Base-by-base conservation (phyloP, 192 early-diverging fungal genomes). In the Cetraspora pellucida region DNA sequence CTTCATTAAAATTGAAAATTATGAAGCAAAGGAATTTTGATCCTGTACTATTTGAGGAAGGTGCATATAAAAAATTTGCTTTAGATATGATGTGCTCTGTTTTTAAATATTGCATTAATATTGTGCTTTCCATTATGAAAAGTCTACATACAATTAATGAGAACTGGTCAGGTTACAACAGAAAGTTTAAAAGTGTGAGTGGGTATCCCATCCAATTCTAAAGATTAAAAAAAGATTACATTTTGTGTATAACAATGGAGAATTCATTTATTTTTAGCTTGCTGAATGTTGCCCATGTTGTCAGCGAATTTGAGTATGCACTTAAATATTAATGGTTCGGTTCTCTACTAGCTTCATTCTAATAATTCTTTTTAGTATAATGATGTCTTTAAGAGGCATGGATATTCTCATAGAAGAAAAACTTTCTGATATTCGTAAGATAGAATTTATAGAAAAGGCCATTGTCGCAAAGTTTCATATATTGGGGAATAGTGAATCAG, bases 401-500 rank as follows among this genome's bases (percentile, higher is more conserved):
- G 74, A 75, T 52, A 75, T 75, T 31, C 61, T 75, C 10, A 45
- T 75, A 23, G 74, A 75, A 65, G 61, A 75, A 49, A 63, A 28
- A 50, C 44, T 75, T 31, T 46, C 61, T 3, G 59, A 75, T 28
- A 31, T 64, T 10, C 25, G 74, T 27, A 75, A 75, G 31, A 19
- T 75, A 23, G n/a, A 27, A 23, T 65, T n/a, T n/a, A 28, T 75
- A 10, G 74, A 75, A 49, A 75, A 75, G 16, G 58, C 74, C 4
- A 75, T 75, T 30, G 28, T 75, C 10, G 31, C 60, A n/a, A 75
- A 75, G 28, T 75, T 75, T 64, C 74, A 75, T 65, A 75, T 75
- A 23, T 31, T 75, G n/a, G 74, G 44, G 49, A 64, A 65, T 28
- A 49, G 21, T 11, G 19, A 47, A 27, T 46, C 27, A 47, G 43